phyloP scores from a whole-genome alignment of 2,329 filamentous ascomycete species.

The Scedosporium apiospermum region DNA sequence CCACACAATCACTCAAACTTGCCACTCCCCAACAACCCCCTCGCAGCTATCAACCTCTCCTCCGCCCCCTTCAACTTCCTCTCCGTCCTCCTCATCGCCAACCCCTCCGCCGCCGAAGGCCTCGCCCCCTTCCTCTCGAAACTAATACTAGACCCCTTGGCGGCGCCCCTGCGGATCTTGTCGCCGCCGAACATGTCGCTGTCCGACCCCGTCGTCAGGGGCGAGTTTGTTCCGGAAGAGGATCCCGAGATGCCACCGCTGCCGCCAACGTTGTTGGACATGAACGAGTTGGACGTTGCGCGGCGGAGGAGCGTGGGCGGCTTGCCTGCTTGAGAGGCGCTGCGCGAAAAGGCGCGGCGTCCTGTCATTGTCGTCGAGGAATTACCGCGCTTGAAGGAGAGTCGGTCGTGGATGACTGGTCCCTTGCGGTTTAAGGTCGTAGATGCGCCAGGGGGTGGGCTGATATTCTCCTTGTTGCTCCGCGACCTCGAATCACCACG shows the following conservation, averaged over 20 bases:
- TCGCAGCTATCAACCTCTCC: conserved; percentile 45
- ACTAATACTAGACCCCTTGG: conserved; percentile 51
- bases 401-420: conserved; percentile 58
- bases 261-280: conserved; percentile 25
- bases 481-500: conserved; percentile 9
- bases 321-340: conserved; percentile 42
- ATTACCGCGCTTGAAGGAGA: conserved; percentile 54
- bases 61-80: conserved; percentile 49
- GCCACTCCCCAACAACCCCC: conserved; percentile 48
- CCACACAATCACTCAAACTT: conserved; percentile 34
- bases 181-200: conserved; percentile 31
- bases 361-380: conserved; percentile 19
- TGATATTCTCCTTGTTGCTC: conserved; percentile 42
- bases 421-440: conserved; percentile 23
- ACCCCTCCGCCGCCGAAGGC: conserved; percentile 45
- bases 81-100: conserved; percentile 37
- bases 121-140: conserved; percentile 47
- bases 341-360: conserved; percentile 25
- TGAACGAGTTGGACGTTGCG: conserved; percentile 58
- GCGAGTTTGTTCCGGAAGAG: conserved; percentile 18
- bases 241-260: conserved; percentile 20
- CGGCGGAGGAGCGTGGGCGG: conserved; percentile 58
- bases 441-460: conserved; percentile 14
- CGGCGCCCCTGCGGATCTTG: conserved; percentile 51
- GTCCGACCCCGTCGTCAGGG: background rate